phyloP scores from a whole-genome alignment of 2,329 filamentous ascomycete genomes.

The Pseudocercospora cruenta region DNA sequence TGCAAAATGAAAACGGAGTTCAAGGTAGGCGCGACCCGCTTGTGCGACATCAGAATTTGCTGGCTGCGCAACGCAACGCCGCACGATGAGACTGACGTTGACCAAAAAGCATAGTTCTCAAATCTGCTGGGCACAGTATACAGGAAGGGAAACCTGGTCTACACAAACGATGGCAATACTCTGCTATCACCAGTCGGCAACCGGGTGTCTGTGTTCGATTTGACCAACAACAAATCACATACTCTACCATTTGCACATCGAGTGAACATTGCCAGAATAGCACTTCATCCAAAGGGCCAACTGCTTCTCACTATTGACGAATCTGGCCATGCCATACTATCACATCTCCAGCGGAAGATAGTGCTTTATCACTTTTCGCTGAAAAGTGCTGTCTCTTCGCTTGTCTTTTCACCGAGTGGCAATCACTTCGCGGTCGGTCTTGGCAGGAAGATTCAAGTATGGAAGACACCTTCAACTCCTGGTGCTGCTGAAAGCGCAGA shows the following conservation, averaged over 20 bases:
- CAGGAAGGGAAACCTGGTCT: conserved; percentile 91
- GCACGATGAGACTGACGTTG: conserved; percentile 21
- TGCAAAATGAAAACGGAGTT: conserved; percentile 94
- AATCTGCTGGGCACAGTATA: conserved; percentile 98
- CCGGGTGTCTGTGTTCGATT: conserved; percentile 90
- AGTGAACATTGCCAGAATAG: conserved; percentile 87
- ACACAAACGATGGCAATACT: conserved; percentile 93
- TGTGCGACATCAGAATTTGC: conserved; percentile 5
- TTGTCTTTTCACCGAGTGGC: conserved; percentile 89
- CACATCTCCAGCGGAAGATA: conserved; percentile 83
- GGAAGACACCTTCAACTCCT: conserved; percentile 91
- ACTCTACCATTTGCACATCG: conserved; percentile 90
- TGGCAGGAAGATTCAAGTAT: conserved; percentile 87
- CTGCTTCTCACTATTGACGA: conserved; percentile 91
- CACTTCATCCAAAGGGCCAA: conserved; percentile 87
- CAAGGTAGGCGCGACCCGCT: conserved; percentile 64
- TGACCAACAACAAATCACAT: conserved; percentile 90
- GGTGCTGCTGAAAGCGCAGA: conserved; percentile 29
- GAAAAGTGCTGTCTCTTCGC: conserved; percentile 75
- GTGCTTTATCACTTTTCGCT: conserved; percentile 96
- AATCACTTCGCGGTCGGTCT: conserved; percentile 87
- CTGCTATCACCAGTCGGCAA: conserved; percentile 96
- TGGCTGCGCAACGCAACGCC: conserved; percentile 3
- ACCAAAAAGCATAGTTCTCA: conserved; percentile 71
- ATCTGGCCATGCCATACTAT: conserved; percentile 90